Evolutionary conservation across 1,139 yeast species (phyloP).

Genomic region (Hyphopichia pseudoburtonii): DNA sequence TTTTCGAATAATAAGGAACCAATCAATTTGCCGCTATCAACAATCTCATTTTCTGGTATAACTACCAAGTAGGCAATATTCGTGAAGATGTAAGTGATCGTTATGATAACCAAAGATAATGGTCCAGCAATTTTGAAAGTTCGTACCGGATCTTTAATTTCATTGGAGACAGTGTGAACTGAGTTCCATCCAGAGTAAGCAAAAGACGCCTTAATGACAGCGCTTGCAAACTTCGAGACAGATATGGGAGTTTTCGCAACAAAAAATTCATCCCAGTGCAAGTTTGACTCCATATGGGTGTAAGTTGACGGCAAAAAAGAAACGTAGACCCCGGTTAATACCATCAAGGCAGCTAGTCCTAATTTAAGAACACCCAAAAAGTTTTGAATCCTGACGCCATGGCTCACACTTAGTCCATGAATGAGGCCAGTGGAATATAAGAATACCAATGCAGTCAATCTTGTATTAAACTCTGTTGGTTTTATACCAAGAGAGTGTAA

Average conservation of each 20-base stretch:
- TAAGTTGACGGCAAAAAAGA: constrained; percentile 40
- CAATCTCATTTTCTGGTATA: constrained; percentile 53
- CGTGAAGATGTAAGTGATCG: constrained; percentile 52
- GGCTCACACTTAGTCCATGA: constrained; percentile 55
- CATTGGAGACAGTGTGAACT: constrained; percentile 62
- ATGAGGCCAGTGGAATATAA: constrained; percentile 43
- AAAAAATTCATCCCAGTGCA: constrained; percentile 35
- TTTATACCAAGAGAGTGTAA: constrained; percentile 48
- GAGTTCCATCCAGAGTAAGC: constrained; percentile 67
- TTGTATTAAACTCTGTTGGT: constrained; percentile 36
- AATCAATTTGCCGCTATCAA: constrained; percentile 53
- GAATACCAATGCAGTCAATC: constrained; percentile 45
- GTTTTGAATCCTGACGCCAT: constrained; percentile 57
- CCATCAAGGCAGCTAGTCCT: constrained; percentile 46
- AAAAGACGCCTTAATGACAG: constrained; percentile 58
- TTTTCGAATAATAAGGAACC: constrained; percentile 60
- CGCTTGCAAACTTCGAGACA: constrained; percentile 51
- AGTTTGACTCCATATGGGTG: constrained; percentile 41
- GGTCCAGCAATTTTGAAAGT: constrained; percentile 66
- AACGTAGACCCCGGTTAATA: constrained; percentile 51
- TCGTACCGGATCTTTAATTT: constrained; percentile 56
- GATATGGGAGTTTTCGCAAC: constrained; percentile 28
- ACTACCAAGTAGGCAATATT: constrained; percentile 59
- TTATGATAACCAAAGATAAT: constrained; percentile 45
- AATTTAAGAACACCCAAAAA: constrained; percentile 56